Evolutionary conservation across 2,329 filamentous ascomycete species (phyloP), one percentile per base, ranked within the genome.

Genomic region (Alternaria burnsii): DNA sequence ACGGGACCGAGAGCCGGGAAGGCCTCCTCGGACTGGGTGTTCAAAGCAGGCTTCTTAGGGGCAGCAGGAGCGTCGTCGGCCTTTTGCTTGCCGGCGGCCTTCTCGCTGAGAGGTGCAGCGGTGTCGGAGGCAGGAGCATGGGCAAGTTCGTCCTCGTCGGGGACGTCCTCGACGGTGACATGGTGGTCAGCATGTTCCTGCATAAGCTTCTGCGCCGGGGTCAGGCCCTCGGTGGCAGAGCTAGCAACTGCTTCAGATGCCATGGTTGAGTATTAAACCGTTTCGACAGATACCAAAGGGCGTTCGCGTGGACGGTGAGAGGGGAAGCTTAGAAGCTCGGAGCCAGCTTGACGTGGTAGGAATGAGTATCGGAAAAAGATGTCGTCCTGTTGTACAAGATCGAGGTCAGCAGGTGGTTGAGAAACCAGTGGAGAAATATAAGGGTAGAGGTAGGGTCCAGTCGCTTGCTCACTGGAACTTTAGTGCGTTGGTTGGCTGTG

Each of bases 1-100:
- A 88, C 83, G 64, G 87, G 85, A 55, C 94, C 94, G 47, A 99
- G 87, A 70, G 94, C 89, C n/a, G 95, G 95, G 85, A 99, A 99
- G 61, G 92, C 84, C 80, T 98, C 94, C 75, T 96, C 91, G 18
- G 92, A 97, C 73, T 92, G 87, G 20, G 92, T 94, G 79, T 98
- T 92, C 63, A 97, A 82, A 53, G 84, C 63, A 34, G 68, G 61
- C 63, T 67, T 74, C 52, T 67, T 65, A 30, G 79, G 63, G 7
- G 74, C 61, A 43, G 77, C 67, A 44, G 74, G 76, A 2, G 82
- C 77, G 34, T 84, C 78, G 57, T 86, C 82, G 36, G 83, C 84
- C 76, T 89, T 89, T 76, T 91, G 88, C 82, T 92, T 93, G 54
- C 86, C 88, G 44, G 87, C 86, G 62, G 87, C 85, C 79, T 91